Conservation (phyloP, 345 rosid species). For the Bruguiera parviflora region DNA sequence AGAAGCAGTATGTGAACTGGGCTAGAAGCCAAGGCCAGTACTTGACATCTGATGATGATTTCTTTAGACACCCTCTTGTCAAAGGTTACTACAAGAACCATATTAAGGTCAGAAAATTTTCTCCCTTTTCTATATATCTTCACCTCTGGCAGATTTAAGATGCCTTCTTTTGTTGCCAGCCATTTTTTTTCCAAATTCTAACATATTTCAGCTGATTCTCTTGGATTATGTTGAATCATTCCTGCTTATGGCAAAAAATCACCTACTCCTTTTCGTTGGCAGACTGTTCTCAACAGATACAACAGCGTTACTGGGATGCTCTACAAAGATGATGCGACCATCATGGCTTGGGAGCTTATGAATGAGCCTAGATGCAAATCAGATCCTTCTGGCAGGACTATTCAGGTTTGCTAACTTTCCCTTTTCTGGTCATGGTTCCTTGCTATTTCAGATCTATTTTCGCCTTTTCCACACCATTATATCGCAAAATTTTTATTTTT, state of each 20-base stretch:
- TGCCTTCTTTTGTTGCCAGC: no score
- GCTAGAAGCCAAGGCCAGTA: conserved; percentile 21
- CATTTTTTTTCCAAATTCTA: neutral
- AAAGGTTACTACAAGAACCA: conserved; percentile 30
- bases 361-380: conserved; percentile 38
- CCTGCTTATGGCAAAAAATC: neutral
- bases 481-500: neutral
- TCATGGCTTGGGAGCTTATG: conserved; percentile 38
- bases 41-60: conserved; percentile 30
- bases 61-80: conserved; percentile 30
- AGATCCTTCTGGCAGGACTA: conserved; percentile 30
- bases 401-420: conserved; percentile 20
- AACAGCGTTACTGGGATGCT: conserved; percentile 26
- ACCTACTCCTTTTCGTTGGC: conserved; percentile 10
- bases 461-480: neutral
- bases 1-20: conserved; percentile 31
- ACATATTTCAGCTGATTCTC: neutral
- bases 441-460: neutral
- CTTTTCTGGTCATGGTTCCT: neutral
- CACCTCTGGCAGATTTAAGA: neutral
- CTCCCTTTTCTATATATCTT: neutral
- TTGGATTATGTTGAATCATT: neutral
- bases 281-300: conserved; percentile 31
- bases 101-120: conserved; percentile 4
- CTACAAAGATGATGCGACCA: conserved; percentile 33